Percentiles rank a stretch among this genome's conserved stretches.
Evolutionary conservation across 2,329 filamentous ascomycete genomes (phyloP).

Genomic region (Aspergillus sp.): DNA sequence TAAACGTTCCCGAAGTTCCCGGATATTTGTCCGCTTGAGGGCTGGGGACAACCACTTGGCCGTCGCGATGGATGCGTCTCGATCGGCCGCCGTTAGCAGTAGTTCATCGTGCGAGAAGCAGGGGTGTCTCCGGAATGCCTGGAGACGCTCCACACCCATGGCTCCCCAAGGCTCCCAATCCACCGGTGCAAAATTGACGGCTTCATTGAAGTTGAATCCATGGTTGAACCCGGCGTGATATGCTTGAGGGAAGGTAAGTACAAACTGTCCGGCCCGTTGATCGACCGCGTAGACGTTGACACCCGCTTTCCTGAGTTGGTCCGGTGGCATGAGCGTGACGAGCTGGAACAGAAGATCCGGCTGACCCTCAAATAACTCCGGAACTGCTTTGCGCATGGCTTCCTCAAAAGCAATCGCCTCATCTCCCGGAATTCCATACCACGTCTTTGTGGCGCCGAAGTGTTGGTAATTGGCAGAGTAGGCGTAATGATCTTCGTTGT

Average conservation of each 20-base stretch:
- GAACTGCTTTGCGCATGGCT: slow-evolving; percentile 90
- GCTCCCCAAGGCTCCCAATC: slow-evolving; percentile 95
- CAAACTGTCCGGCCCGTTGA: slow-evolving; percentile 88
- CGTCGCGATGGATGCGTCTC: slow-evolving; percentile 73
- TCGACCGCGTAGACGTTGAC: slow-evolving; percentile 93
- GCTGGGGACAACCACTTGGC: slow-evolving; percentile 93
- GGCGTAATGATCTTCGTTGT: slow-evolving; percentile 95
- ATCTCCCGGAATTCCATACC: slow-evolving; percentile 93
- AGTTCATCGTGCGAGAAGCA: slow-evolving; percentile 98
- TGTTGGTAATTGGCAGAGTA: slow-evolving; percentile 99
- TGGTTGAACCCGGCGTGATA: slow-evolving; percentile 99
- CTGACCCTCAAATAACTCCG: slow-evolving; percentile 92
- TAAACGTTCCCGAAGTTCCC: slow-evolving; percentile 62
- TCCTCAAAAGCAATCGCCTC: slow-evolving; percentile 92
- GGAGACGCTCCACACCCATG: slow-evolving; percentile 74
- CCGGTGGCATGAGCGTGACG: slow-evolving; percentile 89
- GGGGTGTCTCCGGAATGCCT: slow-evolving; percentile 79
- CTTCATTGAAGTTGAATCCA: slow-evolving; percentile 97
- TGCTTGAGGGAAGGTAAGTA: slow-evolving; percentile 92
- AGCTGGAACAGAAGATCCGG: slow-evolving; percentile 94
- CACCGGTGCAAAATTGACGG: slow-evolving; percentile 89
- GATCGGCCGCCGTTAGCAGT: slow-evolving; percentile 78
- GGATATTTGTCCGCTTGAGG: slow-evolving; percentile 64
- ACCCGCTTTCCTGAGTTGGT: slow-evolving; percentile 84
- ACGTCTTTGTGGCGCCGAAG: slow-evolving; percentile 95